These are phyloP conservation scores for Graphiopsis chlorocephala DNA, from an alignment of 2,329 filamentous ascomycete genomes.

Conservation along the genomic window DNA sequence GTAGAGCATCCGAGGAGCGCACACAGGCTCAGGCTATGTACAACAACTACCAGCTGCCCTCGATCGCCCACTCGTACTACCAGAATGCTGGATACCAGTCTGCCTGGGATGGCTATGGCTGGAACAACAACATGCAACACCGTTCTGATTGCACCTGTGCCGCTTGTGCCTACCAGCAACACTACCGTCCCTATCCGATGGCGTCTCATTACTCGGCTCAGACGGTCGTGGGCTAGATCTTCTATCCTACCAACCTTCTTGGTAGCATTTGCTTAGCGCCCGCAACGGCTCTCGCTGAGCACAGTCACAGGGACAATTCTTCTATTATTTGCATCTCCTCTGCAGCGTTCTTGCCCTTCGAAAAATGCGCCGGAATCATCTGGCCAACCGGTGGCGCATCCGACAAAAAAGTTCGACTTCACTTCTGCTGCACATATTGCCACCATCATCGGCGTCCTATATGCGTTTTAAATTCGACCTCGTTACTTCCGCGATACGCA, in stretches of 20 bases:
- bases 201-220: slow-evolving; percentile 33
- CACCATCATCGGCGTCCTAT: slow-evolving; percentile 6
- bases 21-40: slow-evolving; percentile 27
- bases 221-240: slow-evolving; percentile 35
- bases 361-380: background rate
- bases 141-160: slow-evolving; percentile 37
- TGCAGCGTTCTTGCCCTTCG: slow-evolving; percentile 9
- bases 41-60: slow-evolving; percentile 29
- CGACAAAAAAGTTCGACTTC: slow-evolving; percentile 3
- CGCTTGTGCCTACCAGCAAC: slow-evolving; percentile 33
- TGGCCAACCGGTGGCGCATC: background rate
- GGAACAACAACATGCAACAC: slow-evolving; percentile 28
- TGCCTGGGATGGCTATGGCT: slow-evolving; percentile 28
- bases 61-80: slow-evolving; percentile 29
- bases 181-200: slow-evolving; percentile 35
- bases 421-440: slow-evolving; percentile 14
- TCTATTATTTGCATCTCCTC: background rate
- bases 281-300: background rate
- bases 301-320: no score
- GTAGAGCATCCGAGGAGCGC: slow-evolving; percentile 33
- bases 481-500: slow-evolving; percentile 1
- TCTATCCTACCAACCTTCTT: background rate
- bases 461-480: slow-evolving; percentile 3
- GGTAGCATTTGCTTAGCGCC: background rate
- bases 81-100: slow-evolving; percentile 28